phyloP scores from a whole-genome alignment of 2,329 filamentous ascomycete species.

The Xylaria digitata region DNA sequence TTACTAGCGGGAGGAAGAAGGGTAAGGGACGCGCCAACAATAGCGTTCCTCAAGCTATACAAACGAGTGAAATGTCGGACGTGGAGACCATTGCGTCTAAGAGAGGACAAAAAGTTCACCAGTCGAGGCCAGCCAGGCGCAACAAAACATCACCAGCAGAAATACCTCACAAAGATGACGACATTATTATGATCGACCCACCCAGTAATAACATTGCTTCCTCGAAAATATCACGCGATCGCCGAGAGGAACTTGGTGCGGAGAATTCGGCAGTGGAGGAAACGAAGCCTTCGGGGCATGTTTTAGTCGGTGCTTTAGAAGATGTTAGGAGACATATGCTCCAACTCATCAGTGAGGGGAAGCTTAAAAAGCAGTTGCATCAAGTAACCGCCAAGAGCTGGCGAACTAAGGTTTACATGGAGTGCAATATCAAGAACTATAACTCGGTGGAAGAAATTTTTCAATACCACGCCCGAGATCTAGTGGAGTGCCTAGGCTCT shows the following conservation, averaged over 20 bases:
- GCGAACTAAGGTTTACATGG: conserved; percentile 50
- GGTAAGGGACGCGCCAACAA: conserved; percentile 32
- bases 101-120: conserved; percentile 33
- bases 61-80: conserved; percentile 30
- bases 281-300: conserved; percentile 28
- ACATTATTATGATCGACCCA: conserved; percentile 47
- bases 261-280: neutral
- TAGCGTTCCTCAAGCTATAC: conserved; percentile 35
- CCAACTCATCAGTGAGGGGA: conserved; percentile 44
- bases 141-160: conserved; percentile 41
- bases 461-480: conserved; percentile 57
- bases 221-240: conserved; percentile 15
- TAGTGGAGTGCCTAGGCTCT: conserved; percentile 48
- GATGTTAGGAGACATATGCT: conserved; percentile 46
- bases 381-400: conserved; percentile 45
- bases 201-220: conserved; percentile 18
- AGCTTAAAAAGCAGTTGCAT: conserved; percentile 48
- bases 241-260: neutral
- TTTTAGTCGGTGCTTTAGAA: conserved; percentile 42
- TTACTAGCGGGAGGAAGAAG: conserved; percentile 35
- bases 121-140: conserved; percentile 40
- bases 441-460: conserved; percentile 54
- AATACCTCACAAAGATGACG: conserved; percentile 33
- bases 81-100: conserved; percentile 27
- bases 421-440: conserved; percentile 57